These are phyloP conservation scores for Polymyxa betae DNA, from an alignment of 208 protist species.

Conservation along the genomic window DNA sequence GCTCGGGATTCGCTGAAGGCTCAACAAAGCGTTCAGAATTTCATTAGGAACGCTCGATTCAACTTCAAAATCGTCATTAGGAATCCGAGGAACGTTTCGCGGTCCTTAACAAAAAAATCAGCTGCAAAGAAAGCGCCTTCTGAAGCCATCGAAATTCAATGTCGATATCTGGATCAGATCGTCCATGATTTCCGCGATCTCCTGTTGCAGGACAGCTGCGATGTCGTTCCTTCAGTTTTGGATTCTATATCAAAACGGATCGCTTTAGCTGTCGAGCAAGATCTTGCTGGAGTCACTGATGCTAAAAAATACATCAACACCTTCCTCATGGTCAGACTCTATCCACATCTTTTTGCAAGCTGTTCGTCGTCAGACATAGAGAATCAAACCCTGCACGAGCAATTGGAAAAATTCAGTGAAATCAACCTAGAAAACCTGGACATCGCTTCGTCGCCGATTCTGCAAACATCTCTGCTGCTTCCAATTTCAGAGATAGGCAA, in stretches of 20 bases:
- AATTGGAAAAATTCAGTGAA: neutral
- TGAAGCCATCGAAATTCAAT: neutral
- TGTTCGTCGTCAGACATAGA: neutral
- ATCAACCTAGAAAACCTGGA: slow-evolving; percentile 2
- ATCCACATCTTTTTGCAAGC: neutral
- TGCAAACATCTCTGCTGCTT: neutral
- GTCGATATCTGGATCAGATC: neutral
- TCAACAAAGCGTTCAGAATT: neutral
- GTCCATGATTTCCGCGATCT: neutral
- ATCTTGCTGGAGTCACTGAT: neutral
- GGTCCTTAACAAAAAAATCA: neutral
- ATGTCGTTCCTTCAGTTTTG: neutral
- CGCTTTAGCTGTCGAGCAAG: neutral
- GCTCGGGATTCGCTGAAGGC: neutral
- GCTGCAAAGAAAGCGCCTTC: neutral
- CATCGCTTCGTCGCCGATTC: neutral
- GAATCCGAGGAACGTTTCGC: neutral
- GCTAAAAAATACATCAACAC: neutral
- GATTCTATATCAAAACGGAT: neutral
- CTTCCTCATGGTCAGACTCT: neutral
- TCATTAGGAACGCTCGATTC: neutral
- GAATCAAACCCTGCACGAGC: neutral
- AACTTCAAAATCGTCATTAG: neutral
- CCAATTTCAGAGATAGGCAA: neutral
- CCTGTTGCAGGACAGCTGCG: neutral